Percentiles rank a stretch among this genome's conserved stretches.
Evolutionary conservation across 768 basidiomycete species (phyloP).

Genomic region (Boletus tylopilopsis): DNA sequence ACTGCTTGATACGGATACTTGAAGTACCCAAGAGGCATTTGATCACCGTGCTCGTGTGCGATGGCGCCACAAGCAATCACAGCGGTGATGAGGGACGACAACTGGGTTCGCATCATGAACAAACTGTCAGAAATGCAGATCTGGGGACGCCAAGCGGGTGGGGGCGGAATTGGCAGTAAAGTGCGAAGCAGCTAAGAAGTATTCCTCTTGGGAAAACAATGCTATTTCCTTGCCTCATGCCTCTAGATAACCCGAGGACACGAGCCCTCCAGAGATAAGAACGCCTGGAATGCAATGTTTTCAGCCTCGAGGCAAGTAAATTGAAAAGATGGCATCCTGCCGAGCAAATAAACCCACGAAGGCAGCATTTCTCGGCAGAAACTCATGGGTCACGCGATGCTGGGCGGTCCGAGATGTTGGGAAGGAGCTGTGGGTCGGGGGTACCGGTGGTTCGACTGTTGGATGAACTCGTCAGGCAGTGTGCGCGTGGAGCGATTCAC

Average conservation of each 20-base stretch:
- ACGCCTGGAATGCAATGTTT: slow-evolving; percentile 21
- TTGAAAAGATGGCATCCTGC: not conserved
- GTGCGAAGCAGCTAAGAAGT: slow-evolving; percentile 16
- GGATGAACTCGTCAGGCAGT: not conserved
- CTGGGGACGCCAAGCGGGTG: too few species aligned
- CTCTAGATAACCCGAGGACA: slow-evolving; percentile 10
- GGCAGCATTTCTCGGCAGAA: slow-evolving; percentile 5
- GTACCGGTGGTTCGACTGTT: not conserved
- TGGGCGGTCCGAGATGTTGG: not conserved
- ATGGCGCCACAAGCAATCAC: slow-evolving; percentile 26
- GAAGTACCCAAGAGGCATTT: slow-evolving; percentile 65
- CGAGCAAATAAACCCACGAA: slow-evolving; percentile 7
- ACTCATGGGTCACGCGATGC: slow-evolving; percentile 5
- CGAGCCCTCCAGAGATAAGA: slow-evolving; percentile 15
- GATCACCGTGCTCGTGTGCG: slow-evolving; percentile 42
- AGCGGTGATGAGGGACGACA: slow-evolving; percentile 24
- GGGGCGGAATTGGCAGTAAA: not conserved
- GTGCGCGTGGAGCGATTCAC: too few species aligned
- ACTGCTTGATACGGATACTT: slow-evolving; percentile 60
- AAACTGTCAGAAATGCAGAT: not conserved
- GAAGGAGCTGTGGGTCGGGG: not conserved
- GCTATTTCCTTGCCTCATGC: slow-evolving; percentile 21
- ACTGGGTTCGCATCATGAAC: slow-evolving; percentile 22
- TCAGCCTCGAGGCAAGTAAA: slow-evolving; percentile 46
- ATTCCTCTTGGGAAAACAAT: slow-evolving; percentile 26